phyloP scores from a whole-genome alignment of 345 rosid species.

The Triadica sebifera region DNA sequence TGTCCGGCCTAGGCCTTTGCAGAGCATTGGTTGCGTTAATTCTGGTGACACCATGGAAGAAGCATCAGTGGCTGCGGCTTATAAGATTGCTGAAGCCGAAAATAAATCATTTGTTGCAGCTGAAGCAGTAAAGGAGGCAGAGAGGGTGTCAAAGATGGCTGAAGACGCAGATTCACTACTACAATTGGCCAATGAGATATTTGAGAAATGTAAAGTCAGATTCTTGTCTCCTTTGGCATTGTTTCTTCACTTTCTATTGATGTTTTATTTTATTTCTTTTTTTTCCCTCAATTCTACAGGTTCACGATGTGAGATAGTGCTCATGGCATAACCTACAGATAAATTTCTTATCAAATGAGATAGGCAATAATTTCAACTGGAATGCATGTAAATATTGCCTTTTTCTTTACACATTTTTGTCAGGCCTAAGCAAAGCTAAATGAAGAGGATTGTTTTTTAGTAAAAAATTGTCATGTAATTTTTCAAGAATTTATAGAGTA shows the following conservation, averaged over 20 bases:
- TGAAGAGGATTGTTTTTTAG: slow-evolving; percentile 5
- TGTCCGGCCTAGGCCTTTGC: slow-evolving; percentile 34
- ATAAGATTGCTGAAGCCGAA: slow-evolving; percentile 75
- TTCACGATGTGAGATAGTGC: slow-evolving; percentile 42
- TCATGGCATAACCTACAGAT: slow-evolving; percentile 17
- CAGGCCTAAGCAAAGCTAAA: neutral
- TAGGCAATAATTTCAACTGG: slow-evolving; percentile 11
- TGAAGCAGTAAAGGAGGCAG: slow-evolving; percentile 73
- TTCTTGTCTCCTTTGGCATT: neutral
- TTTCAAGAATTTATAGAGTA: neutral
- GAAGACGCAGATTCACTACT: slow-evolving; percentile 47
- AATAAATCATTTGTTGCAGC: slow-evolving; percentile 64
- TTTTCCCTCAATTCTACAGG: slow-evolving; percentile 31
- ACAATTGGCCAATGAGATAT: slow-evolving; percentile 49
- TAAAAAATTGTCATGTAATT: neutral
- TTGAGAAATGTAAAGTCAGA: slow-evolving; percentile 44
- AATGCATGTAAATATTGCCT: slow-evolving; percentile 29
- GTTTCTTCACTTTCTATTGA: neutral
- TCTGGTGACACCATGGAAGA: slow-evolving; percentile 45
- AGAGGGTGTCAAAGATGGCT: slow-evolving; percentile 56
- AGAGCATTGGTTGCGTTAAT: slow-evolving; percentile 13
- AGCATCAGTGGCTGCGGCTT: slow-evolving; percentile 65
- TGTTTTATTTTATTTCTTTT: neutral
- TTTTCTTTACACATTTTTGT: neutral
- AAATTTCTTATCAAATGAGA: neutral